These are phyloP conservation scores for Taphrina populina DNA, from an alignment of 1,139 yeast species.

Conservation along the genomic window DNA sequence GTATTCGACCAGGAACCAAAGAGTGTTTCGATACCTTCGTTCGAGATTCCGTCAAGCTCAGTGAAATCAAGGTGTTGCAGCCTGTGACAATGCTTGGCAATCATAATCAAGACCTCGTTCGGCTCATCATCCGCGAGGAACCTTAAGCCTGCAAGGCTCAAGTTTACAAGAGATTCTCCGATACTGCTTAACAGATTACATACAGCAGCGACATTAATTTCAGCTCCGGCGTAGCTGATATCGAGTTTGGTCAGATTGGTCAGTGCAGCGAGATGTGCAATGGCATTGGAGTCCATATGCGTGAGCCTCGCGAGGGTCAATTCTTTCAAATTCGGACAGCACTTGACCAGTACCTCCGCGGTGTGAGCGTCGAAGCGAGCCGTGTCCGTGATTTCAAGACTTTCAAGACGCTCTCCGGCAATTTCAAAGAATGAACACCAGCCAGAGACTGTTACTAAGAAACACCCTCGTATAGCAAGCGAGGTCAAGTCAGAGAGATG, in stretches of 20 bases:
- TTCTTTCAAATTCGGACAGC: constrained; percentile 54
- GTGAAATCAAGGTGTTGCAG: constrained; percentile 61
- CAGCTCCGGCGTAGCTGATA: constrained; percentile 44
- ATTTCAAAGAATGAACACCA: constrained; percentile 73
- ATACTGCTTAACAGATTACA: constrained; percentile 35
- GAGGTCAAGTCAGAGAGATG: constrained; percentile 58
- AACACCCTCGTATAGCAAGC: constrained; percentile 78
- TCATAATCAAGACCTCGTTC: constrained; percentile 59
- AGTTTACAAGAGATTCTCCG: constrained; percentile 57
- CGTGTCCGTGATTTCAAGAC: constrained; percentile 71
- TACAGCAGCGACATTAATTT: constrained; percentile 36
- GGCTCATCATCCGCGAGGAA: constrained; percentile 72
- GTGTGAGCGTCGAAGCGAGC: constrained; percentile 76
- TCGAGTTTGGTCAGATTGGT: constrained; percentile 58
- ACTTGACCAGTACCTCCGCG: constrained; percentile 59
- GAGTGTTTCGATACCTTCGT: constrained; percentile 61
- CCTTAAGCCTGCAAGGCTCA: constrained; percentile 46
- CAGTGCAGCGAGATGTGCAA: constrained; percentile 64
- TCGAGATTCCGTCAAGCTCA: constrained; percentile 73
- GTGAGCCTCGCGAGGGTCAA: constrained; percentile 67
- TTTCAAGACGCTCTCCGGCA: constrained; percentile 51
- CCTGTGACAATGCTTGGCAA: constrained; percentile 60
- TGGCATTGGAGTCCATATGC: constrained; percentile 61
- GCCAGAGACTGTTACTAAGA: constrained; percentile 66
- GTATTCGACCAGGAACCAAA: constrained; percentile 58